Conservation (phyloP, 116 monocot genomes). For the Cymodocea nodosa region DNA sequence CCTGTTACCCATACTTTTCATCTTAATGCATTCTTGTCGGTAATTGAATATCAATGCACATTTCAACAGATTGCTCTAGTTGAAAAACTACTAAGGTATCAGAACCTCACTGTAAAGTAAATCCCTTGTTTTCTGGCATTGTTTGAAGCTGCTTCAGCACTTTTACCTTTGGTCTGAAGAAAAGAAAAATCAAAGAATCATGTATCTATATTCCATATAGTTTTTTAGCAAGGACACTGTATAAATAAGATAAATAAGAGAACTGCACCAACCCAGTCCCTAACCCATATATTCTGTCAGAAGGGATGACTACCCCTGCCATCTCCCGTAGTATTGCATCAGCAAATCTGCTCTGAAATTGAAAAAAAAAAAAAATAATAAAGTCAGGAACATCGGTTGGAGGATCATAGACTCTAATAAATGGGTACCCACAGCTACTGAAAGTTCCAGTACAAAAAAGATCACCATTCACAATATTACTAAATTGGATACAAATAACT, state of each 20-base stretch:
- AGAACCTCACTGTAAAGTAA: background rate
- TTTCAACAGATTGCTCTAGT: no score
- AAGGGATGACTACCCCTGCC: slow-evolving; percentile 65
- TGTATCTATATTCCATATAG: no score
- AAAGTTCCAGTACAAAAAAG: no score
- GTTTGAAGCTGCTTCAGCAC: slow-evolving; percentile 5
- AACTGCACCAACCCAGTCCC: slow-evolving; percentile 68
- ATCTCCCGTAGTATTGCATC: slow-evolving; percentile 69
- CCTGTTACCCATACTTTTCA: no score
- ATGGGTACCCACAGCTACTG: no score
- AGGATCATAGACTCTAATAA: background rate
- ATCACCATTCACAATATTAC: no score
- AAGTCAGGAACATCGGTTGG: background rate
- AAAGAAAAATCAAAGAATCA: no score
- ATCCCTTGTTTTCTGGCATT: slow-evolving; percentile 2
- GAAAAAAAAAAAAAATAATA: slow-evolving; percentile 4
- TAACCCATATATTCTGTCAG: slow-evolving; percentile 81
- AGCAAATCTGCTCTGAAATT: slow-evolving; percentile 74
- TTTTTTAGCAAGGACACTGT: background rate
- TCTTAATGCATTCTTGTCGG: no score
- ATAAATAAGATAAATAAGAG: background rate
- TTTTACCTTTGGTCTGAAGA: slow-evolving; percentile 7
- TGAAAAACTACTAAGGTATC: no score
- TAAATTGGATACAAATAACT: no score
- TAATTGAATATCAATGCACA: no score